A percentile compares a stretch with the other conserved stretches of the same genome.
Conservation (phyloP, 495 filamentous ascomycete species). For the Podospora fimiseda region DNA sequence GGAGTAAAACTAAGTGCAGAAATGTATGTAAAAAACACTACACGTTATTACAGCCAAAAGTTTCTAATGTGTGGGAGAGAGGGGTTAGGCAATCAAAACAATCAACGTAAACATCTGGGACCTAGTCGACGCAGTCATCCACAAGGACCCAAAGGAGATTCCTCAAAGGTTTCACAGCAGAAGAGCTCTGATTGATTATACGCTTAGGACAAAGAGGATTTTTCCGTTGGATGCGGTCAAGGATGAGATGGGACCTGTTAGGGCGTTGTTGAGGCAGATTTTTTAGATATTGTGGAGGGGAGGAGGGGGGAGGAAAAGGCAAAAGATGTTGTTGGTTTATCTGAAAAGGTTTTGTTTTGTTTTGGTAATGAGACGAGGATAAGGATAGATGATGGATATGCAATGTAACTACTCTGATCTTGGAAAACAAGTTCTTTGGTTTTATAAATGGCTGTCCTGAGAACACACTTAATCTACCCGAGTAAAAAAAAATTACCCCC, state of each 20-base stretch:
- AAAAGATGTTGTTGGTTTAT: no score
- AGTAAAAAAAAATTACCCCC: conserved; percentile 20
- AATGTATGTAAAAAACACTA: no score
- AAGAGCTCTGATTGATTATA: conserved; percentile 21
- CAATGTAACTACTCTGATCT: no score
- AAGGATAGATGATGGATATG: no score
- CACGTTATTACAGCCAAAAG: no score
- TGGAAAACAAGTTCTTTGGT: not conserved
- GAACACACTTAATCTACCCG: not conserved
- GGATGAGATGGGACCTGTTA: conserved; percentile 26
- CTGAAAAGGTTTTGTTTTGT: not conserved
- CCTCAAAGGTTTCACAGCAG: conserved; percentile 19
- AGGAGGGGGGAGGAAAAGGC: no score
- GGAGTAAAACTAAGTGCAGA: conserved; percentile 32
- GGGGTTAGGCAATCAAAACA: conserved; percentile 18
- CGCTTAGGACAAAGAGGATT: conserved; percentile 6
- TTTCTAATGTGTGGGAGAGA: no score
- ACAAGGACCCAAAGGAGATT: not conserved
- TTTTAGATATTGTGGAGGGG: no score
- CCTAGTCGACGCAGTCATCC: conserved; percentile 26
- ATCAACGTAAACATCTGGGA: conserved; percentile 36
- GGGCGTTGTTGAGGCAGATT: conserved; percentile 11
- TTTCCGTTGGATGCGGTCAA: conserved; percentile 18
- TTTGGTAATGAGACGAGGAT: no score
- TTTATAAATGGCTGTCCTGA: not conserved